A percentile compares a stretch with the other conserved stretches of the same genome.
phyloP scores from a whole-genome alignment of 2,329 filamentous ascomycete genomes.

The Proliferodiscus dingleyae region DNA sequence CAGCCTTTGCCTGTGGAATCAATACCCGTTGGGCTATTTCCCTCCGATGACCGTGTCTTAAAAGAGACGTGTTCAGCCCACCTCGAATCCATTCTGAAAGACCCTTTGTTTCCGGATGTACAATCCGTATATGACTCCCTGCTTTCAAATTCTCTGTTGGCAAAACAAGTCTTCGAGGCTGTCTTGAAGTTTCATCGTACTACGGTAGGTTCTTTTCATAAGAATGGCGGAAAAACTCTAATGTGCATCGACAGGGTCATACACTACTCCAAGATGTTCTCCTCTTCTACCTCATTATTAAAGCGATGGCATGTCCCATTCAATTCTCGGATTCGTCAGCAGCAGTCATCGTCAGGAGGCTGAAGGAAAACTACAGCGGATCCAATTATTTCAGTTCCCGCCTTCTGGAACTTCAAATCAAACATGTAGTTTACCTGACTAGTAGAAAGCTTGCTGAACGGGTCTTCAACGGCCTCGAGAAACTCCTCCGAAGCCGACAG shows the following conservation, averaged over 20 bases:
- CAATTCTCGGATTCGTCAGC: constrained; percentile 14
- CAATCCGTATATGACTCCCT: constrained; percentile 1
- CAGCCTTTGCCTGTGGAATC: constrained; percentile 14
- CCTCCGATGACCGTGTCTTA: not conserved
- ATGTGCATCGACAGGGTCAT: constrained; percentile 1
- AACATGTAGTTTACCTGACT: constrained; percentile 10
- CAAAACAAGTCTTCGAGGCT: not conserved
- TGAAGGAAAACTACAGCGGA: not conserved
- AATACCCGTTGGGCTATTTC: constrained; percentile 14
- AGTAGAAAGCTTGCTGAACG: constrained; percentile 2
- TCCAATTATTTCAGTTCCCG: constrained; percentile 12
- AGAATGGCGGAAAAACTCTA: not conserved
- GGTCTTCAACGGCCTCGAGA: constrained; percentile 14
- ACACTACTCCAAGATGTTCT: constrained; percentile 11
- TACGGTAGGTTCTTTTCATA: not conserved
- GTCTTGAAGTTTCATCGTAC: constrained; percentile 4
- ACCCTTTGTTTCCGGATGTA: constrained; percentile 1
- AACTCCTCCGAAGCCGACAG: constrained; percentile 9
- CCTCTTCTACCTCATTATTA: constrained; percentile 7
- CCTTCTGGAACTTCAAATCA: constrained; percentile 18
- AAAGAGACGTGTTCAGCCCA: not conserved
- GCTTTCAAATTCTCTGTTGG: not conserved
- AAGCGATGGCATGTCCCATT: constrained; percentile 3
- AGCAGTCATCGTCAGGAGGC: constrained; percentile 1
- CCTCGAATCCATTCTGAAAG: constrained; percentile 2